Base-by-base conservation (phyloP, 192 early-diverging fungal species). In the Backusella parvicylindrica region DNA sequence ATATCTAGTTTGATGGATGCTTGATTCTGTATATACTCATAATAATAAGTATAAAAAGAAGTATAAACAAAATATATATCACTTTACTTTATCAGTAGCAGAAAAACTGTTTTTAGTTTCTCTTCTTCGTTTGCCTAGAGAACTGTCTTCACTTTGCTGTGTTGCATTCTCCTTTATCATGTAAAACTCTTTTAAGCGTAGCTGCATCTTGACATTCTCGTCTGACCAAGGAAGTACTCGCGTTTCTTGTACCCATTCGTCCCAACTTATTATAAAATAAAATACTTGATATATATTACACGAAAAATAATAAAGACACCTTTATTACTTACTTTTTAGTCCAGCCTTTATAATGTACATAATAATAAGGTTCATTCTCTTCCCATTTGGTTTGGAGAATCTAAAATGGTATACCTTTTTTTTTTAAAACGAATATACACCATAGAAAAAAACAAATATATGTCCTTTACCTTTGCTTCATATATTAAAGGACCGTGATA, bases 321-420 rank as follows among this genome's bases (percentile, higher is more conserved):
- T 28, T 13, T 12, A n/a, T 26, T 31, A 70, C 86, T 82, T 84
- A 96, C 95, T 92, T 96, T 74, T 92, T 91, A 79, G 97, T 98
- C 98, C 98, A 99, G 16, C 98, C 97, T 75, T 96, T 94, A 83
- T 99, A 99, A 80, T 99, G 98, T 8, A 99, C 92, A 79, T 93
- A 93, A 84, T 99, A 99, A 79, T 92, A 90, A 0, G 94, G 92
- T 7, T 86, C 84, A 21, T 90, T 89, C 68, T 89, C 86, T 82
- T 89, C 87, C 79, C 86, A 75, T 60, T 97, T 93, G 16, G 90
- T 90, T 78, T 98, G 94, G 53, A 97, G 82, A 68, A 98, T 88
- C 93, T 94, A 83, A 2, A 28, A 28, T 38, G 4, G 11, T 38
- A 3, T 38, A 38, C 2, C 36, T 38, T 38, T 38, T 3, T 38